Evolutionary conservation across 2,329 filamentous ascomycete genomes (phyloP), one percentile per base, ranked within the genome.

Genomic region (Pseudocercospora vitis): DNA sequence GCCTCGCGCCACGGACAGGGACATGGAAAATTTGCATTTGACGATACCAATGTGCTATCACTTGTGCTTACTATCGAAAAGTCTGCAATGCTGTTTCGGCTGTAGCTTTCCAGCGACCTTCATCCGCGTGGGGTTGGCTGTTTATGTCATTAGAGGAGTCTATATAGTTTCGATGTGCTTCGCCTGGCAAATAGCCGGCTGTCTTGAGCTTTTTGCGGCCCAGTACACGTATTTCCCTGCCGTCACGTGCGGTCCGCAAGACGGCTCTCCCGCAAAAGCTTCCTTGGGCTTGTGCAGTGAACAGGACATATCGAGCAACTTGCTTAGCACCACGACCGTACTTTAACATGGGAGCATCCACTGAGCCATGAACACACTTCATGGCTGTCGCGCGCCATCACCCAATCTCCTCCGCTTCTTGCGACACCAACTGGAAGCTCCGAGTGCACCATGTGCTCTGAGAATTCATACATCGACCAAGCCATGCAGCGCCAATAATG

Each of bases 351-450:
- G 18, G 33, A 40, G 32, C 33, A 23, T 33, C 45, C 31, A 50
- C n/a, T 48, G 45, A 62, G 61, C 55, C 48, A 69, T 69, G 66
- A 60, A 48, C 50, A 56, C 59, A 33, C 42, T 57, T 18, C 52
- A 63, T 65, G 64, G 65, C 60, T 52, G 53, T 9, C 52, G 53
- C 37, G 74, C 71, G 60, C 81, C 81, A 44, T 84, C 81, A 49
- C 68, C 72, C 52, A 72, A 71, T 37, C 80, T 92, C 16, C 77
- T 94, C 58, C 84, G 84, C 62, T 92, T 89, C 70, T 78, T 94
- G 59, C 84, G 83, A 61, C 81, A 78, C 50, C 88, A 91, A 70
- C 83, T 87, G 60, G 80, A 87, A 63, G 76, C 76, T 50, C 67
- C 81, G 40, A 76, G 73, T 58, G 80, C 82, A 63, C 78, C 80